Conservation (phyloP, 192 early-diverging fungal species). For the Dissophora globulifera region DNA sequence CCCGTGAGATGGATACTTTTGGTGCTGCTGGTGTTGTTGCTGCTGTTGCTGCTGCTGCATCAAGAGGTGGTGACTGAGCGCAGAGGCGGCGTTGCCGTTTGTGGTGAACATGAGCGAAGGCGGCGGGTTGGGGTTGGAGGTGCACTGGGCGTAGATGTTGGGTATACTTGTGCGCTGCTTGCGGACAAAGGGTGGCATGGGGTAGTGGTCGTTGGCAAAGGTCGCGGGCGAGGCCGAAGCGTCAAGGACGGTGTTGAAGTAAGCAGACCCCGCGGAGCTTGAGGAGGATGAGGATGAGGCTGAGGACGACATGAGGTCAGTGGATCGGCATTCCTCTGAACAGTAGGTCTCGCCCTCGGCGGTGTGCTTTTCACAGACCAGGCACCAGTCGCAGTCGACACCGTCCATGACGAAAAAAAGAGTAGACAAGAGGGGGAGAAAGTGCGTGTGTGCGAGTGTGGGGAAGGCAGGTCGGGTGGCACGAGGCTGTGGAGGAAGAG, state of each 20-base stretch:
- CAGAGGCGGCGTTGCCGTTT: constrained; percentile 24
- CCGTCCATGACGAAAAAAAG: constrained; percentile 27
- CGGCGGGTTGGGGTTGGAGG: constrained; percentile 47
- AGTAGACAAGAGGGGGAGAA: background rate
- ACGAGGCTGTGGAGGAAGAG: background rate
- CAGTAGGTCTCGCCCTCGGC: constrained; percentile 43
- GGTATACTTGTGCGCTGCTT: constrained; percentile 49
- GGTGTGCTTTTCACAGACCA: constrained; percentile 42
- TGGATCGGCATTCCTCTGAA: constrained; percentile 48
- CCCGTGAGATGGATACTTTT: background rate
- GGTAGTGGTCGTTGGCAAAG: constrained; percentile 24
- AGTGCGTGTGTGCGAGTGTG: background rate
- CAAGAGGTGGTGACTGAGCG: constrained; percentile 32
- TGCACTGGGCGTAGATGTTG: constrained; percentile 48
- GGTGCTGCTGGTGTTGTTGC: constrained; percentile 17
- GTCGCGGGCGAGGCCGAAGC: background rate
- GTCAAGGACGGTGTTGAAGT: constrained; percentile 5
- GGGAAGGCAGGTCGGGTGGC: background rate
- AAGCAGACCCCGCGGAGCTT: constrained; percentile 19
- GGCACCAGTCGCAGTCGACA: constrained; percentile 54
- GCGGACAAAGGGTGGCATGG: constrained; percentile 47
- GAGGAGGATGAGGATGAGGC: constrained; percentile 35
- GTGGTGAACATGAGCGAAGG: constrained; percentile 36
- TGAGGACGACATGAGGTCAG: constrained; percentile 52
- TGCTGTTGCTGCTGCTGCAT: constrained; percentile 42